These are phyloP conservation scores for Hippophae rhamnoides DNA, from an alignment of 306 rosid species.

Conservation along the genomic window DNA sequence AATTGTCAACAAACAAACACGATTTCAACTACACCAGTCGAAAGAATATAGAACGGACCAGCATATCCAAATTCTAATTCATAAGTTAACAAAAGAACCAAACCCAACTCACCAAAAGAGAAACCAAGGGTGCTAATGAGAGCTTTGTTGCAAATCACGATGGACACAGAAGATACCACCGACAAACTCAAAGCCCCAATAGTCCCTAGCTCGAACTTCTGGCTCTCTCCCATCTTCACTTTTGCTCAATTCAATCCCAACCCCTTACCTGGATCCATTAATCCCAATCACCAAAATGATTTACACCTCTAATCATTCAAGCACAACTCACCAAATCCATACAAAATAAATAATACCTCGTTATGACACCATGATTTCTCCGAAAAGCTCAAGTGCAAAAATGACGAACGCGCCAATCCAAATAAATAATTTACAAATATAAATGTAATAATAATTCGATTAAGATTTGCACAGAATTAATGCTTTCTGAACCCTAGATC, in stretches of 20 bases:
- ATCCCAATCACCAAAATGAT: conserved; percentile 6
- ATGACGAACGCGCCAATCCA: background rate
- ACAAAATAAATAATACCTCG: conserved; percentile 19
- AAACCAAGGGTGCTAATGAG: conserved; percentile 60
- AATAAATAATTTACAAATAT: background rate
- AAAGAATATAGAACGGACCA: background rate
- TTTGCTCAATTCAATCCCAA: conserved; percentile 4
- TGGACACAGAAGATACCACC: conserved; percentile 76
- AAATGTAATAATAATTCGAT: background rate
- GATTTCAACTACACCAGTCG: background rate
- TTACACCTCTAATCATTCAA: background rate
- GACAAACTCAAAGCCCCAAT: conserved; percentile 68
- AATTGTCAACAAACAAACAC: too few relatives aligned
- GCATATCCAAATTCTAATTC: background rate
- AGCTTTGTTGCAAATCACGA: conserved; percentile 78
- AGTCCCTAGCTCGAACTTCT: conserved; percentile 62
- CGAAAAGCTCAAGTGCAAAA: conserved; percentile 18
- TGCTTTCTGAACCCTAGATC: conserved; percentile 26
- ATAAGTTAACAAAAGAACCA: background rate
- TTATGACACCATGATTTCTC: conserved; percentile 2
- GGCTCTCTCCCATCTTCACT: conserved; percentile 58
- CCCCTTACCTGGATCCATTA: conserved; percentile 19
- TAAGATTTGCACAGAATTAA: background rate
- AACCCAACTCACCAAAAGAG: conserved; percentile 49
- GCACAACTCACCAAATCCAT: background rate